Conservation (phyloP, 345 rosid species). For the Combretum micranthum region DNA sequence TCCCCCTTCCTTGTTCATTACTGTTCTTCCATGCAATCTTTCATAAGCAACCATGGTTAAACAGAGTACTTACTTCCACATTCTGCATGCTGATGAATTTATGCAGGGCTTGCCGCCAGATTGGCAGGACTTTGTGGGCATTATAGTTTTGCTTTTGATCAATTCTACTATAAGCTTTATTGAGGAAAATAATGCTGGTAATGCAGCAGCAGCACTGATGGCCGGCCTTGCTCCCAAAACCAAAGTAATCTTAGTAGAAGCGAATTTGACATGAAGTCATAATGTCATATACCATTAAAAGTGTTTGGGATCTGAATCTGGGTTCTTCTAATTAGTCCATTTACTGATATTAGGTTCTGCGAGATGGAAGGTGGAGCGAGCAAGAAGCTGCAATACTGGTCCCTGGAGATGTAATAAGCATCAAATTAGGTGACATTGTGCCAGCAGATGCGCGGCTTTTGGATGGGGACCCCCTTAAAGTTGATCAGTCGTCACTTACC, state of each 20-base stretch:
- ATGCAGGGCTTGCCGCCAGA: constrained; percentile 79
- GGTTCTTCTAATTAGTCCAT: neutral
- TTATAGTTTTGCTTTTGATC: constrained; percentile 52
- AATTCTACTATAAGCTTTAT: constrained; percentile 80
- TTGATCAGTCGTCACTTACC: constrained; percentile 77
- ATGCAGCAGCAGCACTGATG: constrained; percentile 81
- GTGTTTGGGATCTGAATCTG: neutral
- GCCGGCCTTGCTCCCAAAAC: constrained; percentile 74
- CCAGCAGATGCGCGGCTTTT: constrained; percentile 86
- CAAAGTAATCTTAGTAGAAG: constrained; percentile 25
- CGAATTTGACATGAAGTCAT: too few species aligned
- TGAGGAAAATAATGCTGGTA: constrained; percentile 85
- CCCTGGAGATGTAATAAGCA: constrained; percentile 71
- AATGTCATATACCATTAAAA: too few species aligned
- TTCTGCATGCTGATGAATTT: neutral
- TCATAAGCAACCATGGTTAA: neutral
- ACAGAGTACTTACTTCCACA: neutral
- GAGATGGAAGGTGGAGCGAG: constrained; percentile 73
- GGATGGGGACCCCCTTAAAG: constrained; percentile 75
- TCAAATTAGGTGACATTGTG: constrained; percentile 73
- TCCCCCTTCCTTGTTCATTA: neutral
- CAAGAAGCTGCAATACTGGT: constrained; percentile 75
- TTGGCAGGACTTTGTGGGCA: constrained; percentile 85
- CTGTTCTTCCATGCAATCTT: neutral
- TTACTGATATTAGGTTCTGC: constrained; percentile 37